Evolutionary conservation across 2,329 filamentous ascomycete species (phyloP).

Genomic region (Cytospora leucostoma): DNA sequence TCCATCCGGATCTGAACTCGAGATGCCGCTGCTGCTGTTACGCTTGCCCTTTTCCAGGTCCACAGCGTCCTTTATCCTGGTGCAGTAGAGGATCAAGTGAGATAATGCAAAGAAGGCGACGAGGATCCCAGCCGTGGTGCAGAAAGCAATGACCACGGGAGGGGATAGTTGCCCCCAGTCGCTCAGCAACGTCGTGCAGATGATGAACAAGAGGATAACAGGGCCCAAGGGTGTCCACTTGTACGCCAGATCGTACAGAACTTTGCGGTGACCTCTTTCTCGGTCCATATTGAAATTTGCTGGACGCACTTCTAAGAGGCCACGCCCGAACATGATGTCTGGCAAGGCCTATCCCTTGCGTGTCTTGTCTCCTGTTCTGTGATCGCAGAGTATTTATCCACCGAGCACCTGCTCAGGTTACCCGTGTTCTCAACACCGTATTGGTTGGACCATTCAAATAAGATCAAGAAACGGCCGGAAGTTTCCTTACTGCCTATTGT

Average conservation of each 20-base stretch:
- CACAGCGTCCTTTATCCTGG: not conserved
- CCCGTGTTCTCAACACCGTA: not conserved
- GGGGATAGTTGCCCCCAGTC: constrained; percentile 15
- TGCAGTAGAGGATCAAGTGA: constrained; percentile 20
- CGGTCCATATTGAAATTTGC: constrained; percentile 8
- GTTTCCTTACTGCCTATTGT: not conserved
- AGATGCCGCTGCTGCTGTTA: not conserved
- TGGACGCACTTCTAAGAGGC: not conserved
- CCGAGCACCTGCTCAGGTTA: not conserved
- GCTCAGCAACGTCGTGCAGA: constrained; percentile 15
- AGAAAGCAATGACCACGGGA: constrained; percentile 14
- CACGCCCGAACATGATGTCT: constrained; percentile 7
- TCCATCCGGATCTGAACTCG: not conserved
- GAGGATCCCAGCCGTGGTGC: constrained; percentile 15
- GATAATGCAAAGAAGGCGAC: constrained; percentile 12
- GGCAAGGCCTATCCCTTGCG: not conserved
- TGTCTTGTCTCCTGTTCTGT: not conserved
- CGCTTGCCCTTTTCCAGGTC: not conserved
- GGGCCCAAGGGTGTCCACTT: constrained; percentile 20
- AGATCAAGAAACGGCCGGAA: not conserved
- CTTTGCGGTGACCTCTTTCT: not conserved
- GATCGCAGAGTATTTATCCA: constrained; percentile 6
- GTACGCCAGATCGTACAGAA: constrained; percentile 17
- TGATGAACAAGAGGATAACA: constrained; percentile 4
- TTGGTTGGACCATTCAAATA: not conserved